Conservation (phyloP, 352 stramenopile genomes). For the Aphanomyces stellatus region DNA sequence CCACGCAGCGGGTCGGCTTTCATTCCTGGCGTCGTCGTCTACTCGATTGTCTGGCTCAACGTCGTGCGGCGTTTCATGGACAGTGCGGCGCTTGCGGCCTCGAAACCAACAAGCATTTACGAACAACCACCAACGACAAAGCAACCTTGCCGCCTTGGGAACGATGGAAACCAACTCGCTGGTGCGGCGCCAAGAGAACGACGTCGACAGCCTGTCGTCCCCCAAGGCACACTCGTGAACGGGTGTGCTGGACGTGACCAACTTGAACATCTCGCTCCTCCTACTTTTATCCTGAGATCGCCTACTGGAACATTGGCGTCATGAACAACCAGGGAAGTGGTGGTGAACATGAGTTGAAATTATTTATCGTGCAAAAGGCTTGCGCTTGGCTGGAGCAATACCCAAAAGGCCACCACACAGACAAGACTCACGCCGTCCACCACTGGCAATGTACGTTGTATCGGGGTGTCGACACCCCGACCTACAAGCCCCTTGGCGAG, state of each 20-base stretch:
- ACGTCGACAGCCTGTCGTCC: conserved; percentile 26
- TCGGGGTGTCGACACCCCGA: conserved; percentile 24
- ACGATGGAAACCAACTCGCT: conserved; percentile 37
- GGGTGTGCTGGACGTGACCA: not conserved
- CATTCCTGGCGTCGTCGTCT: too few relatives aligned
- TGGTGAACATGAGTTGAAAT: conserved; percentile 23
- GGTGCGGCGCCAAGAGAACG: conserved; percentile 37
- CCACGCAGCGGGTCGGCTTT: too few relatives aligned
- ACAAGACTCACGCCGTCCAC: conserved; percentile 33
- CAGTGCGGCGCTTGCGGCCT: too few relatives aligned
- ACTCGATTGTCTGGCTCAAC: too few relatives aligned
- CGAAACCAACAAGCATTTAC: conserved; percentile 35
- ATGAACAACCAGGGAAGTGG: too few relatives aligned
- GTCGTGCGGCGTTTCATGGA: too few relatives aligned
- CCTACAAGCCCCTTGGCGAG: conserved; percentile 24
- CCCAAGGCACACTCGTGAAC: too few relatives aligned
- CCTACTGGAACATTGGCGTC: conserved; percentile 43
- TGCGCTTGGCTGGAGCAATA: conserved; percentile 35
- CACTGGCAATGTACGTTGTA: conserved; percentile 58
- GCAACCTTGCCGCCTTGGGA: conserved; percentile 10
- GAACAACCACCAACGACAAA: too few relatives aligned
- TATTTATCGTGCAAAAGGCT: conserved; percentile 22
- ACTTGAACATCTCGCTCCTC: conserved; percentile 24
- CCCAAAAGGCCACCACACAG: conserved; percentile 39
- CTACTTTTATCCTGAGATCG: conserved; percentile 47